These are phyloP conservation scores for Xylariales sp. DNA, from an alignment of 2,329 filamentous ascomycete species.

Conservation along the genomic window DNA sequence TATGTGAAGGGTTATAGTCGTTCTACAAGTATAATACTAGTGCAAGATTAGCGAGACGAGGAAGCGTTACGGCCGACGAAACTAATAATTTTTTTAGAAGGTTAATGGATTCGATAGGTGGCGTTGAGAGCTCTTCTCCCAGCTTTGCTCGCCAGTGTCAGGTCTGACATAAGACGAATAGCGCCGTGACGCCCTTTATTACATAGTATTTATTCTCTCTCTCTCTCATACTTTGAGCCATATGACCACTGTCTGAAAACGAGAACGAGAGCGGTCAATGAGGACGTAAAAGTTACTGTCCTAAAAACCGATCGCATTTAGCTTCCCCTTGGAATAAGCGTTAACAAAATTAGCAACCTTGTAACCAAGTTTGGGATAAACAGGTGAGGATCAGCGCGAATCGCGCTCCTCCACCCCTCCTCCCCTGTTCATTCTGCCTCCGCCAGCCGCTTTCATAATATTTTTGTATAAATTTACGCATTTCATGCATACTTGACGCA, in stretches of 20 bases:
- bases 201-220: background rate
- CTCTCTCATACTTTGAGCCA: background rate
- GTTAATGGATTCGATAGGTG: slow-evolving; percentile 3
- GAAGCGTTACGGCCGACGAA: slow-evolving; percentile 27
- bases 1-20: too few relatives aligned
- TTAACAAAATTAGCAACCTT: slow-evolving; percentile 29
- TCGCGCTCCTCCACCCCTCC: slow-evolving; percentile 8
- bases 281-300: background rate
- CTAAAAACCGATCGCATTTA: background rate
- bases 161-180: slow-evolving; percentile 32
- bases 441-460: background rate
- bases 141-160: slow-evolving; percentile 9
- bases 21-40: too few relatives aligned
- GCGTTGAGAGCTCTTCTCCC: background rate
- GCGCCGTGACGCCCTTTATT: background rate
- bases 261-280: slow-evolving; percentile 4
- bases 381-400: slow-evolving; percentile 26
- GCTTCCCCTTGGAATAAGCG: slow-evolving; percentile 21
- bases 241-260: background rate
- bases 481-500: too few relatives aligned
- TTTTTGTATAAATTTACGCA: too few relatives aligned
- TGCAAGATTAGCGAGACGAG: background rate
- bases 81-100: slow-evolving; percentile 5
- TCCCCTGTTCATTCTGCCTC: background rate
- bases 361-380: slow-evolving; percentile 17